Percentiles rank a stretch among this genome's conserved stretches.
Evolutionary conservation across 768 basidiomycete genomes (phyloP).

Genomic region (Macrolepiota albuminosa): DNA sequence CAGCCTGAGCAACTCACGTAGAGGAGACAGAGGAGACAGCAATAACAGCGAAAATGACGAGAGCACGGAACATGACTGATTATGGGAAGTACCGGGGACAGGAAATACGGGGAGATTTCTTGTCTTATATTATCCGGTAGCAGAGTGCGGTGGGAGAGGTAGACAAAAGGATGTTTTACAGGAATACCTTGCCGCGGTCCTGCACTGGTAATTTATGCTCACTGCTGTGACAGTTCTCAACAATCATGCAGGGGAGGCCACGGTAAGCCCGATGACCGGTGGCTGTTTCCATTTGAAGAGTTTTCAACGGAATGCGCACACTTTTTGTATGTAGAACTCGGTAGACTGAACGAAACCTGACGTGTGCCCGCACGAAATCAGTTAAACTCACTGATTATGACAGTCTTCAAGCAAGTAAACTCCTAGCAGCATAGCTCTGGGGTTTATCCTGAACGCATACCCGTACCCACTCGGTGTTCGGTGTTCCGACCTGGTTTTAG

Average conservation of each 20-base stretch:
- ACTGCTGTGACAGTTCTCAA: background rate
- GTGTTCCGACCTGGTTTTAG: background rate
- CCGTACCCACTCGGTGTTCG: background rate
- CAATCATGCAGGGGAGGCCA: conserved; percentile 4
- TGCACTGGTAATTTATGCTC: background rate
- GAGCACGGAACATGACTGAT: conserved; percentile 10
- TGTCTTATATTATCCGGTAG: background rate
- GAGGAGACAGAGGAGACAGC: conserved; percentile 9
- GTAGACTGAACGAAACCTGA: background rate
- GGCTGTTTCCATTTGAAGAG: background rate
- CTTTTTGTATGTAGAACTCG: background rate
- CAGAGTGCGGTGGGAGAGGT: background rate
- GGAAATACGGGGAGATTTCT: background rate
- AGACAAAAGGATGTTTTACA: background rate
- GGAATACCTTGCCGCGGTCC: background rate
- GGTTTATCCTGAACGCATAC: background rate
- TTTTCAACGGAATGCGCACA: background rate
- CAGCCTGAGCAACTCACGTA: conserved; percentile 2
- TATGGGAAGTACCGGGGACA: background rate
- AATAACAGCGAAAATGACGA: conserved; percentile 4
- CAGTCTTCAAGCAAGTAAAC: background rate
- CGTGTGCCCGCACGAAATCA: background rate
- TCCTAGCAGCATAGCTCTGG: background rate
- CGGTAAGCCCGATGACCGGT: conserved; percentile 4
- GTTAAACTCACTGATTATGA: background rate